Conservation (phyloP, 352 stramenopile species). For the Peronospora farinosa region DNA sequence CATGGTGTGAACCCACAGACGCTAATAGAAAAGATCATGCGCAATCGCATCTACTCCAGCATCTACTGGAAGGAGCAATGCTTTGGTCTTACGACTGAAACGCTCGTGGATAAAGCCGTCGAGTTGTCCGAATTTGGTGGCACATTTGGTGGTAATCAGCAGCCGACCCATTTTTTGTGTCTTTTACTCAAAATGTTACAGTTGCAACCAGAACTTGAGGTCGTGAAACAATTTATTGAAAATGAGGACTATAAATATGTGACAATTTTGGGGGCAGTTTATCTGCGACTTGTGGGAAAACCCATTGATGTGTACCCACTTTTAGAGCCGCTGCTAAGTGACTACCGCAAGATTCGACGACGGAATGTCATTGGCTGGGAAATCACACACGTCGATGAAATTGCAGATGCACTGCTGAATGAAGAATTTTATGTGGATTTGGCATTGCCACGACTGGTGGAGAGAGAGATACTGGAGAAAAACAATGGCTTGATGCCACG, state of each 20-base stretch:
- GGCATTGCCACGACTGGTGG: conserved; percentile 88
- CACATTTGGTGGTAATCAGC: conserved; percentile 91
- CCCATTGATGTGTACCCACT: conserved; percentile 90
- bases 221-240: conserved; percentile 91
- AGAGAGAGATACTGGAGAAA: conserved; percentile 82
- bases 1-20: conserved; percentile 97
- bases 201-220: conserved; percentile 93
- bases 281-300: conserved; percentile 91
- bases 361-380: conserved; percentile 87
- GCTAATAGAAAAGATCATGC: conserved; percentile 98
- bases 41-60: conserved; percentile 93
- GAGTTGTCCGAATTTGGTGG: conserved; percentile 90
- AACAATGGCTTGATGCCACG: conserved; percentile 51
- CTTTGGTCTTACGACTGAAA: conserved; percentile 94
- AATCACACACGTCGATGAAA: conserved; percentile 94
- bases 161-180: conserved; percentile 96
- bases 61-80: conserved; percentile 98
- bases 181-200: conserved; percentile 98
- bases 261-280: conserved; percentile 92
- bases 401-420: conserved; percentile 91
- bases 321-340: conserved; percentile 93
- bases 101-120: conserved; percentile 94
- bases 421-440: conserved; percentile 92
- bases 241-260: conserved; percentile 99
- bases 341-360: conserved; percentile 93